phyloP scores from a whole-genome alignment of 139 green algal species.

The Coelastrella sp. region DNA sequence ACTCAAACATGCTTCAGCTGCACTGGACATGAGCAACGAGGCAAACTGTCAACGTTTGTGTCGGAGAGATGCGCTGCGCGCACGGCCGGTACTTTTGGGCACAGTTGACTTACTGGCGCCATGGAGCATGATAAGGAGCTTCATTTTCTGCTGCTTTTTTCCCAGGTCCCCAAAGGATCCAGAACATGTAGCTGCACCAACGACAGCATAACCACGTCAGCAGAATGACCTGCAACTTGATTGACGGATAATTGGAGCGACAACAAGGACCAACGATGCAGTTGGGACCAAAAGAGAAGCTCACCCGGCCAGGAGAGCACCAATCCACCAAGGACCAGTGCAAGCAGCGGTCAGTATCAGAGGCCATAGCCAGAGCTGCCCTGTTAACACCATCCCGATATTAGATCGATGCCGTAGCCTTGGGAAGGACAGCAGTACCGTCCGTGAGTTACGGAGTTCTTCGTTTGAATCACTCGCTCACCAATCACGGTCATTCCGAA shows the following conservation, averaged over 20 bases:
- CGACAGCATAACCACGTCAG: neutral
- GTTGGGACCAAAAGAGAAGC: neutral
- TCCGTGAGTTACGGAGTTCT: too few species aligned
- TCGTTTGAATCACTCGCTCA: neutral
- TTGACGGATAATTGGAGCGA: neutral
- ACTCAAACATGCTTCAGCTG: too few species aligned
- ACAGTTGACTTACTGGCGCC: slow-evolving; percentile 27
- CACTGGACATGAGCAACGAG: too few species aligned
- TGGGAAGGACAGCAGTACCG: too few species aligned
- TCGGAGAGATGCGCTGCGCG: too few species aligned
- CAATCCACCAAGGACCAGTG: slow-evolving; percentile 18
- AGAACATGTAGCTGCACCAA: slow-evolving; percentile 40
- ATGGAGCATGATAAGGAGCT: slow-evolving; percentile 31
- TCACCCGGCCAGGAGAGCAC: neutral
- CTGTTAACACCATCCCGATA: neutral
- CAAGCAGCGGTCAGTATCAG: slow-evolving; percentile 15
- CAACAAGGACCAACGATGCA: neutral
- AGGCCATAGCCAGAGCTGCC: slow-evolving; percentile 49
- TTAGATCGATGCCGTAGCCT: too few species aligned
- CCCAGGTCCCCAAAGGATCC: slow-evolving; percentile 28
- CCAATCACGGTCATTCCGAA: slow-evolving; percentile 36
- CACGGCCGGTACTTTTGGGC: too few species aligned
- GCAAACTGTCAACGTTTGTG: too few species aligned
- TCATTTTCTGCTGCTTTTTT: slow-evolving; percentile 25
- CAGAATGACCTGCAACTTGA: neutral